Conservation (phyloP, 495 filamentous ascomycete species). For the Penicilliopsis zonata region DNA sequence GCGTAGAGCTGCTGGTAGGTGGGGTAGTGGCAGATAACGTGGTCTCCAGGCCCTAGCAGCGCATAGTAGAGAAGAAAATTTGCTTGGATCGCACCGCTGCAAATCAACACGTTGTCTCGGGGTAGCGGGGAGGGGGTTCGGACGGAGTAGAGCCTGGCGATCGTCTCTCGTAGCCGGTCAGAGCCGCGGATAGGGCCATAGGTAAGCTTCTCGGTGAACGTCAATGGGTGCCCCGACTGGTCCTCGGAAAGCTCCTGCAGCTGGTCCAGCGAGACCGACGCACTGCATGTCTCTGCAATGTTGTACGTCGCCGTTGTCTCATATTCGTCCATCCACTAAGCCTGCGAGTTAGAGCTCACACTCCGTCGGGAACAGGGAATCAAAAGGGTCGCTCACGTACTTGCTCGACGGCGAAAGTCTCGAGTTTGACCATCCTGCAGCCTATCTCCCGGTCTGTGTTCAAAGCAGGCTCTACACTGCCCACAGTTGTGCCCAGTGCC, state of each 20-base stretch:
- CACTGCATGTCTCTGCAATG: conserved; percentile 77
- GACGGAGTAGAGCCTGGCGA: conserved; percentile 55
- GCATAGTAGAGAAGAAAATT: conserved; percentile 72
- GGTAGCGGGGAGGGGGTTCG: conserved; percentile 39
- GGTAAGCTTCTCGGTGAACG: conserved; percentile 40
- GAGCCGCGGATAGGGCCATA: conserved; percentile 68
- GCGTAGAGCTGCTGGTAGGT: conserved; percentile 84
- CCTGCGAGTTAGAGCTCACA: conserved; percentile 1
- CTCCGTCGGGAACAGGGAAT: conserved; percentile 9
- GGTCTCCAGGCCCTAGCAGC: conserved; percentile 66
- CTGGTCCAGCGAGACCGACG: conserved; percentile 67
- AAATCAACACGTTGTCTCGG: conserved; percentile 60
- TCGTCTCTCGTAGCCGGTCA: conserved; percentile 43
- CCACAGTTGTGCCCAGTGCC: too few relatives aligned
- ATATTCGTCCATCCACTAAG: conserved; percentile 81
- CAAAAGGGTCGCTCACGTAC: conserved; percentile 28
- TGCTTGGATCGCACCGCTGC: conserved; percentile 71
- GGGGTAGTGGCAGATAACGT: conserved; percentile 82
- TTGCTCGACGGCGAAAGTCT: conserved; percentile 67
- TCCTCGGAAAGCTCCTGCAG: conserved; percentile 47
- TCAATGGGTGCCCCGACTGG: conserved; percentile 29
- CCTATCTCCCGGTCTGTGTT: too few relatives aligned
- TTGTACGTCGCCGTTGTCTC: conserved; percentile 67
- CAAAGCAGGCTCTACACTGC: too few relatives aligned
- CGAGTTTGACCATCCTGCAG: conserved; percentile 61